phyloP scores from a whole-genome alignment of 257 asterid species.

The Solanum ossicruentum region DNA sequence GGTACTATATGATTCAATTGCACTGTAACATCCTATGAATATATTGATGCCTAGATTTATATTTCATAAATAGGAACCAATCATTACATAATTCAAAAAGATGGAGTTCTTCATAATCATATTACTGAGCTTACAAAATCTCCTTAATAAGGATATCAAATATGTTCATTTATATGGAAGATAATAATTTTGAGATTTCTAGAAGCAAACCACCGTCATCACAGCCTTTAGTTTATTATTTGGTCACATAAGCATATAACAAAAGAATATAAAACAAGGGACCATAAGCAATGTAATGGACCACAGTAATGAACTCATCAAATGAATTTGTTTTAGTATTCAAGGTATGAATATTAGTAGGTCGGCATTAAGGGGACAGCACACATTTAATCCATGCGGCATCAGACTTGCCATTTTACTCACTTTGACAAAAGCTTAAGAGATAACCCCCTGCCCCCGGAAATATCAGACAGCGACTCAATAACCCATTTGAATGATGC shows the following conservation, averaged over 20 bases:
- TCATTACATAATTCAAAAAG: neutral
- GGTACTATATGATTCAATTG: neutral
- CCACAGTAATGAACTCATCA: neutral
- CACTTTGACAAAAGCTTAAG: neutral
- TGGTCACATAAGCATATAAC: neutral
- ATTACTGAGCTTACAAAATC: neutral
- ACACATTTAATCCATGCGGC: neutral
- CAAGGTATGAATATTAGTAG: neutral
- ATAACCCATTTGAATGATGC: neutral
- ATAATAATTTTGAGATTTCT: neutral
- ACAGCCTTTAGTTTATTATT: neutral
- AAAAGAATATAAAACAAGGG: neutral
- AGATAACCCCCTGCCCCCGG: neutral
- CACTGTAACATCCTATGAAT: neutral
- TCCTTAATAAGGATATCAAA: neutral
- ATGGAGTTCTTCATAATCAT: neutral
- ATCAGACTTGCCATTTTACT: neutral
- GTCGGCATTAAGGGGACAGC: neutral
- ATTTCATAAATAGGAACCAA: neutral
- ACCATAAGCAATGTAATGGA: neutral
- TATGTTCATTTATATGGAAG: neutral
- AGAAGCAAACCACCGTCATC: neutral
- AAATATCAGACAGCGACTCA: neutral
- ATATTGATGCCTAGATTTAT: neutral
- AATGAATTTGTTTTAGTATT: neutral